phyloP scores from a whole-genome alignment of 78 protist genomes.

The Paratrimastix pyriformis region DNA sequence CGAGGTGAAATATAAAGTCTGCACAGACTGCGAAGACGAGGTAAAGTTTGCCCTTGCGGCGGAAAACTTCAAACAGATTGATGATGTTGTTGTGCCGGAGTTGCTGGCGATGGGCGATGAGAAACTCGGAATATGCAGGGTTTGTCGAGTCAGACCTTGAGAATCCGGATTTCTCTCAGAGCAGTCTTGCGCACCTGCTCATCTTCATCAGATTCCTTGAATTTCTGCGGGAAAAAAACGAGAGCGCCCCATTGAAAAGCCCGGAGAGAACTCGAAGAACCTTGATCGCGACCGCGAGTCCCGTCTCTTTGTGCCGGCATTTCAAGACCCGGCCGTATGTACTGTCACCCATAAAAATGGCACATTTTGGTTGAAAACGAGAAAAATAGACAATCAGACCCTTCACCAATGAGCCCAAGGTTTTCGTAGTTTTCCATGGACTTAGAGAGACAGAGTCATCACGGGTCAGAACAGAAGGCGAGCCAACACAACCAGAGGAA shows the following conservation, averaged over 20 bases:
- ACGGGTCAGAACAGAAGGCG: too few species aligned
- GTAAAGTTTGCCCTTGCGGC: slow-evolving; percentile 35
- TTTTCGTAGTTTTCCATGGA: slow-evolving; percentile 46
- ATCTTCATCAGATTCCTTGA: slow-evolving; percentile 59
- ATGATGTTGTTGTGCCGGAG: slow-evolving; percentile 54
- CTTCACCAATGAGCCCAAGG: slow-evolving; percentile 45
- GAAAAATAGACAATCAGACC: neutral
- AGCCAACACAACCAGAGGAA: too few species aligned
- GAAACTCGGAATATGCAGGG: too few species aligned
- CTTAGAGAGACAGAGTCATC: too few species aligned
- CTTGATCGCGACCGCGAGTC: slow-evolving; percentile 54
- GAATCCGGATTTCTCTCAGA: slow-evolving; percentile 48
- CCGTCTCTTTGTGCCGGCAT: slow-evolving; percentile 41
- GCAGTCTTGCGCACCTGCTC: slow-evolving; percentile 35
- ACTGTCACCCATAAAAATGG: neutral
- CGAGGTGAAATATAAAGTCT: too few species aligned
- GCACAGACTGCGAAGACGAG: too few species aligned
- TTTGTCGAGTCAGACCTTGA: too few species aligned
- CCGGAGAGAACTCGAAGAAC: too few species aligned
- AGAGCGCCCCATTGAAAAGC: too few species aligned
- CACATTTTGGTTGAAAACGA: too few species aligned
- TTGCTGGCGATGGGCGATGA: too few species aligned
- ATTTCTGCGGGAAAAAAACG: too few species aligned
- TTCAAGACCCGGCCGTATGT: slow-evolving; percentile 57
- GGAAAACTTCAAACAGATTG: slow-evolving; percentile 44